Percentiles rank a stretch among this genome's conserved stretches.
Evolutionary conservation across 2,329 filamentous ascomycete genomes (phyloP).

Genomic region (Simplicillium aogashimaense): DNA sequence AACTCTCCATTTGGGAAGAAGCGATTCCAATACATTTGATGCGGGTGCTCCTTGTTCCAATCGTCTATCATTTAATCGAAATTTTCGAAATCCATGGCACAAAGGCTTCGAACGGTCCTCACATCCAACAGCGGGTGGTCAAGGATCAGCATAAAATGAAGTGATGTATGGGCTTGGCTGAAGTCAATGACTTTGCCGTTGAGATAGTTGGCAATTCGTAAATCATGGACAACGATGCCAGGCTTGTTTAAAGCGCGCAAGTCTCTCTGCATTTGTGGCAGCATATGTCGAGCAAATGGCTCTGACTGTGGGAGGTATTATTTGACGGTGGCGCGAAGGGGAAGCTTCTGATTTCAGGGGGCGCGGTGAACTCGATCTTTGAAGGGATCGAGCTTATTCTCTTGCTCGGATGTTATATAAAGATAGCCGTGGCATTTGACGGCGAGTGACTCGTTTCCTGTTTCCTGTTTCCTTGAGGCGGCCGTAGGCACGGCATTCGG

Average conservation of each 20-base stretch:
- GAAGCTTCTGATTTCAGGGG: background rate
- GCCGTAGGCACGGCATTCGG: constrained; percentile 5
- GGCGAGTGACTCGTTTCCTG: constrained; percentile 3
- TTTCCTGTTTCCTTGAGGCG: constrained; percentile 5
- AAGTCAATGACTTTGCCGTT: background rate
- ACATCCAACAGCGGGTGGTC: background rate
- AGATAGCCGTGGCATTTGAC: constrained; percentile 3
- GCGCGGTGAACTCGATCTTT: background rate
- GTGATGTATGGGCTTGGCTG: background rate
- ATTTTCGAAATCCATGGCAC: background rate
- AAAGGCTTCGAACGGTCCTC: background rate
- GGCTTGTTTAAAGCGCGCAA: background rate
- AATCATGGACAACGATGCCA: background rate
- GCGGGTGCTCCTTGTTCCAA: background rate
- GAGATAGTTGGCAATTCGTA: background rate
- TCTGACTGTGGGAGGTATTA: background rate
- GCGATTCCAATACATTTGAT: background rate
- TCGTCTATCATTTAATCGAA: background rate
- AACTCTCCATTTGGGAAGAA: background rate
- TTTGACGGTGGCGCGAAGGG: background rate
- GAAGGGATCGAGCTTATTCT: background rate
- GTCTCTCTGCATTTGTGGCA: background rate
- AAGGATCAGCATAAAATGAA: background rate
- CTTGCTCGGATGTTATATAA: background rate
- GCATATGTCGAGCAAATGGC: background rate